A percentile compares a stretch with the other conserved stretches of the same genome.
These are phyloP conservation scores for Misopates orontium DNA, from an alignment of 257 asterid genomes.

Conservation along the genomic window DNA sequence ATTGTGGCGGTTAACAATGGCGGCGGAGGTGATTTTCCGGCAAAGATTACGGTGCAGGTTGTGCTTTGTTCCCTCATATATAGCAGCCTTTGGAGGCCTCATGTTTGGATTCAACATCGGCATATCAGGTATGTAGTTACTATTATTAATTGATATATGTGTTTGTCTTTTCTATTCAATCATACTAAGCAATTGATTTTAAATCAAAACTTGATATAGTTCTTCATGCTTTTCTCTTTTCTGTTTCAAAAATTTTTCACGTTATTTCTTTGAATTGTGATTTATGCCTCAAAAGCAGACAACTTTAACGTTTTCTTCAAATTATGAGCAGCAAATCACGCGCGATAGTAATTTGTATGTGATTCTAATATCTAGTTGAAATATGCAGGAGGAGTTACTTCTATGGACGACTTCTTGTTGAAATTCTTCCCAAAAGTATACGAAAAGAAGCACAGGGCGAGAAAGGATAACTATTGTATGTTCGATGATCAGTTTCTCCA, in stretches of 20 bases:
- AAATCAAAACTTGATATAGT: no score
- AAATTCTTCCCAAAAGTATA: conserved; percentile 44
- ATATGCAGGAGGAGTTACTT: conserved; percentile 49
- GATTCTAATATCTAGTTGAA: no score
- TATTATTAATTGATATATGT: no score
- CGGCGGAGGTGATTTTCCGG: neutral
- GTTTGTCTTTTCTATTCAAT: no score
- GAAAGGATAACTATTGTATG: conserved; percentile 50
- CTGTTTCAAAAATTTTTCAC: no score
- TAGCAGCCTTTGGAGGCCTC: conserved; percentile 33
- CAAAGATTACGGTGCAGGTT: neutral
- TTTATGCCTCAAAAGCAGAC: no score
- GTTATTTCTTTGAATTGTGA: no score
- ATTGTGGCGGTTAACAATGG: neutral
- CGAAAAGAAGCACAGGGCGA: conserved; percentile 37
- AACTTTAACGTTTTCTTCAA: no score
- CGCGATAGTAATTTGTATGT: no score
- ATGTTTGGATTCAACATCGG: conserved; percentile 36
- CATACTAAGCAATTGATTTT: no score
- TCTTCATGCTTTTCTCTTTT: no score
- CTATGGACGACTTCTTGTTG: conserved; percentile 53
- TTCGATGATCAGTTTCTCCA: conserved; percentile 48
- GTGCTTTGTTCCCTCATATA: neutral
- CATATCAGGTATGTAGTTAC: conserved; percentile 3
- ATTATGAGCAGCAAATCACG: no score